Evolutionary conservation across 2,329 filamentous ascomycete species (phyloP).

Genomic region (Sporothrix pseudoabietina): DNA sequence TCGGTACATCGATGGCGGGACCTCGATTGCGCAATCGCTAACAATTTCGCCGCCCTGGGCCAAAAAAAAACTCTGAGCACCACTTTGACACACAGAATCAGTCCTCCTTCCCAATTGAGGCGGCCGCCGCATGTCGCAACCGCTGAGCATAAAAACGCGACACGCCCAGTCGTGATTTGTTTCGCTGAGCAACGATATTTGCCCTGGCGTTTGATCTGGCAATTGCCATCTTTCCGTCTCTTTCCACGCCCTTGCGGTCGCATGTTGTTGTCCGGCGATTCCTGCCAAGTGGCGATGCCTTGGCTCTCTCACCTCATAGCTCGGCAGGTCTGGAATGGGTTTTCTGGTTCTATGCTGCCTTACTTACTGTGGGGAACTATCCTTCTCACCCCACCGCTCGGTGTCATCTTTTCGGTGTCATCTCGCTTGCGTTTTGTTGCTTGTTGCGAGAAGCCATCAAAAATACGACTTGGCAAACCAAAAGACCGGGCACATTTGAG

Average conservation of each 20-base stretch:
- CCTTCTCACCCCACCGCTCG: background rate
- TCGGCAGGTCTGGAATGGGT: background rate
- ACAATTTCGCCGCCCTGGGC: slow-evolving; percentile 9
- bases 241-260: background rate
- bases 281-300: background rate
- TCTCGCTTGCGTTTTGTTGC: background rate
- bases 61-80: slow-evolving; percentile 9
- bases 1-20: background rate
- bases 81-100: slow-evolving; percentile 13
- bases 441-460: background rate
- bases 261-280: background rate
- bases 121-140: slow-evolving; percentile 7
- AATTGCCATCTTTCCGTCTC: background rate
- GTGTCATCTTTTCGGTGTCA: background rate
- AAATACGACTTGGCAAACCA: background rate
- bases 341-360: no score
- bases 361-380: background rate
- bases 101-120: slow-evolving; percentile 15
- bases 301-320: no score
- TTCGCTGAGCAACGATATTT: background rate
- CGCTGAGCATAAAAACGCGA: background rate
- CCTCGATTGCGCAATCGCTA: slow-evolving; percentile 23
- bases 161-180: background rate
- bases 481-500: no score
- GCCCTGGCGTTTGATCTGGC: background rate